Evolutionary conservation across 257 asterid species (phyloP).

Genomic region (Plectranthus barbatus): DNA sequence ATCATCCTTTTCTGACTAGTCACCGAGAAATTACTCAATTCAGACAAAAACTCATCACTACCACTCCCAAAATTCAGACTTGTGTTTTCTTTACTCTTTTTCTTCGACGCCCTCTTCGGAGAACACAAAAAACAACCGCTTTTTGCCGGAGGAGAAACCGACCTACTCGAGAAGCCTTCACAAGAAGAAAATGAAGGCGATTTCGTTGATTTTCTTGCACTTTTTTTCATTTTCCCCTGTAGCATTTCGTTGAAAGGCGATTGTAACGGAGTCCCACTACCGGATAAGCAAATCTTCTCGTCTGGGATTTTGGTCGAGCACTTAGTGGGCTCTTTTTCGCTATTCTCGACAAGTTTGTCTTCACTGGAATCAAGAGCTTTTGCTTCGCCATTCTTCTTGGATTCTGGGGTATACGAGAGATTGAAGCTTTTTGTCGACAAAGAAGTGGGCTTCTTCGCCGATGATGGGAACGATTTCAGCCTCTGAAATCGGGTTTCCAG

Average conservation of each 20-base stretch:
- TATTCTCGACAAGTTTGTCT: conserved; percentile 6
- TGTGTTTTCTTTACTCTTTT: conserved; percentile 37
- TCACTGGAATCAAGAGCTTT: conserved; percentile 8
- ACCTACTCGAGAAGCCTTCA: conserved; percentile 30
- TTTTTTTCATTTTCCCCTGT: conserved; percentile 11
- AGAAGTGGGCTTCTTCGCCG: conserved; percentile 27
- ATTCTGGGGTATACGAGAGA: conserved; percentile 8
- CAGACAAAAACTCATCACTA: conserved; percentile 42
- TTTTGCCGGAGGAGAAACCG: conserved; percentile 61
- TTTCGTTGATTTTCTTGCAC: conserved; percentile 15
- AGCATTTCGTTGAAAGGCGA: conserved; percentile 32
- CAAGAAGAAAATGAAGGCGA: conserved; percentile 27
- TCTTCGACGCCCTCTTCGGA: conserved; percentile 43
- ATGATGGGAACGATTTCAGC: conserved; percentile 74
- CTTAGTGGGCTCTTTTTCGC: not conserved
- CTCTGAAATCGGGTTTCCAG: conserved; percentile 70
- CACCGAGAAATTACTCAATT: conserved; percentile 43
- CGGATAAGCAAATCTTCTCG: conserved; percentile 6
- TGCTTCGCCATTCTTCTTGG: conserved; percentile 12
- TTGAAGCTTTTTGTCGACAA: conserved; percentile 26
- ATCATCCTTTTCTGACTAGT: conserved; percentile 40
- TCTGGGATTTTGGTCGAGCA: conserved; percentile 29
- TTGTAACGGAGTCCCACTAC: conserved; percentile 18
- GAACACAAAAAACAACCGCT: conserved; percentile 78
- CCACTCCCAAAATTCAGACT: conserved; percentile 26